Percentiles rank a stretch among this genome's conserved stretches.
Evolutionary conservation across 352 stramenopile genomes (phyloP).

Genomic region (Aphanomyces invadans): DNA sequence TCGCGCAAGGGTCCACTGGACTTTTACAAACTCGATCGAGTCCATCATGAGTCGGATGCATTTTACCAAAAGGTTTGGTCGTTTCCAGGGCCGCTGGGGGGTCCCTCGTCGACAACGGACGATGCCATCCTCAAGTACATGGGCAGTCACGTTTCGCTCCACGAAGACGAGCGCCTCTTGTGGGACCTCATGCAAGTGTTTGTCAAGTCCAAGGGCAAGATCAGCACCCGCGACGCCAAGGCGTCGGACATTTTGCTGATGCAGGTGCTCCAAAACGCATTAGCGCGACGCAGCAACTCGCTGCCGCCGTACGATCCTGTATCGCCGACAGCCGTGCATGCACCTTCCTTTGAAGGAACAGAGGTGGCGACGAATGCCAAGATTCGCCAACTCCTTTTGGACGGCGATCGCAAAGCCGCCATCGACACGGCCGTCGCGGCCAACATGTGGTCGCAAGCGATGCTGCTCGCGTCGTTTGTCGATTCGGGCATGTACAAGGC

Average conservation of each 20-base stretch:
- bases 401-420: conserved; percentile 66
- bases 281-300: conserved; percentile 2
- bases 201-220: conserved; percentile 17
- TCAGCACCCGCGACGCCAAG: conserved; percentile 18
- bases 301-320: conserved; percentile 3
- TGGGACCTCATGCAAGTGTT: conserved; percentile 23
- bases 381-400: conserved; percentile 62
- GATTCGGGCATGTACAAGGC: conserved; percentile 82
- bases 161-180: conserved; percentile 14
- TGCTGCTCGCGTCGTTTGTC: conserved; percentile 79
- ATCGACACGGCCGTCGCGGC: conserved; percentile 67
- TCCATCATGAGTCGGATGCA: conserved; percentile 55
- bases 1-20: conserved; percentile 70
- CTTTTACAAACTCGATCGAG: conserved; percentile 73
- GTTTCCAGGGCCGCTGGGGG: conserved; percentile 74
- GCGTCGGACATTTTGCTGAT: conserved; percentile 19
- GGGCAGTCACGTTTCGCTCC: neutral
- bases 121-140: conserved; percentile 42
- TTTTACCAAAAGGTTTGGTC: conserved; percentile 58
- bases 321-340: neutral
- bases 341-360: conserved; percentile 24
- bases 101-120: conserved; percentile 48
- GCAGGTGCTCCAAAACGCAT: conserved; percentile 16
- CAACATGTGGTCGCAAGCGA: conserved; percentile 82
- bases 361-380: too few species aligned